Evolutionary conservation across 73 alveolate species (phyloP), one percentile per base, ranked within the genome.

Genomic region (Loxodes magnus): DNA sequence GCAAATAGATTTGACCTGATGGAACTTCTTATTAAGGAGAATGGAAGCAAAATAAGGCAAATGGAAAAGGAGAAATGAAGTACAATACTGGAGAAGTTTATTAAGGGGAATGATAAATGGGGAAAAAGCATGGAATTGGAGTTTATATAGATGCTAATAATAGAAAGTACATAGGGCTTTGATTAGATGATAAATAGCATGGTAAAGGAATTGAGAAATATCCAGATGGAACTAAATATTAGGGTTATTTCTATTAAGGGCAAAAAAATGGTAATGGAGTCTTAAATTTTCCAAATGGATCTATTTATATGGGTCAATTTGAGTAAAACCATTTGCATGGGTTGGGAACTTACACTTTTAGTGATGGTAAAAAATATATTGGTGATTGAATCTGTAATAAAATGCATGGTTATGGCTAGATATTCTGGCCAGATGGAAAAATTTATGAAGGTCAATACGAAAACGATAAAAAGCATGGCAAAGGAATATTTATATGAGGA

Each of bases 181-280:
- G 22, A n/a, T n/a, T 25, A 46, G 17, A 17, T 17, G 59, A 41
- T 1, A 2, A 7, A n/a, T 7, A 12, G 22, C 17, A 24, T 2
- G 59, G 59, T 25, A 17, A 22, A 10, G 59, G 59, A 22, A 46
- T 25, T 25, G 59, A 46, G 27, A 23, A 46, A 2, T 46, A 24
- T 12, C 14, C 7, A 25, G 59, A 46, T 24, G 59, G 59, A 41
- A 41, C 27, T 5, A 24, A 19, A 1, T 46, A 46, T 24, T 14
- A 46, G 0, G 59, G 59, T 5, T 37, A 46, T 6, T 46, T 25
- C 2, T 7, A 21, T 7, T 14, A 46, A n/a, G 59, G 39, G 2
- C 16, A 22, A 23, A 46, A 24, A 24, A 2, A 46, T 24, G 59
- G 59, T 7, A 25, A 46, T 12, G 59, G 59, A 7, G 17, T 22